Conservation (phyloP, 106 monocot genomes). For the Dactylorhiza incarnata region DNA sequence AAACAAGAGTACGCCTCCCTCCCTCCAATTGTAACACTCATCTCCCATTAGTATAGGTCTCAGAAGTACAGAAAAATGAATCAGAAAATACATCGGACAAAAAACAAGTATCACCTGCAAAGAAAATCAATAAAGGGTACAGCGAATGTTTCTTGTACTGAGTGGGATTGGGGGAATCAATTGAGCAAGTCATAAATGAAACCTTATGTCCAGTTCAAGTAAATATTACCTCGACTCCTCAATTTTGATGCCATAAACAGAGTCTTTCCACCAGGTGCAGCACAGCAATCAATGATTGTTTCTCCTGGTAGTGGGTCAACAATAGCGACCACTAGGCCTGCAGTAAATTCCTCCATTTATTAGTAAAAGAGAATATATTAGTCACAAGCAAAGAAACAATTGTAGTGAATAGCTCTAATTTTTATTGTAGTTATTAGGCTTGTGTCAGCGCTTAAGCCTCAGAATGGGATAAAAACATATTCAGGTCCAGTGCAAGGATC, state of each 20-base stretch:
- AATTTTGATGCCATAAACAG: constrained; percentile 76
- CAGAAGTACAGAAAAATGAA: too few relatives aligned
- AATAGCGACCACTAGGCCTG: constrained; percentile 81
- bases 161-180: background rate
- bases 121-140: background rate
- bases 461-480: background rate
- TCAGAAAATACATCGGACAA: background rate
- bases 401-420: background rate
- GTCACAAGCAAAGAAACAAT: background rate
- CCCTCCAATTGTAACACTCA: too few relatives aligned
- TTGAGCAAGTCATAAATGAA: background rate
- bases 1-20: too few relatives aligned
- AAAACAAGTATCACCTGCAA: background rate
- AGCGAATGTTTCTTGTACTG: background rate
- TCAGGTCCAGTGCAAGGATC: background rate
- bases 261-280: constrained; percentile 94
- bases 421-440: background rate
- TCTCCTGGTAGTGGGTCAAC: constrained; percentile 88
- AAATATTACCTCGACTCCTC: constrained; percentile 58
- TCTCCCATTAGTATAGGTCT: too few relatives aligned
- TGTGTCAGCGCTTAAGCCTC: background rate
- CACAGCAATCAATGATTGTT: constrained; percentile 87
- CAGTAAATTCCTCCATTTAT: constrained; percentile 16
- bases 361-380: background rate
- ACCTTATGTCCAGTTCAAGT: background rate